phyloP scores from a whole-genome alignment of 495 filamentous ascomycete genomes.

The Penicillium odoratum region DNA sequence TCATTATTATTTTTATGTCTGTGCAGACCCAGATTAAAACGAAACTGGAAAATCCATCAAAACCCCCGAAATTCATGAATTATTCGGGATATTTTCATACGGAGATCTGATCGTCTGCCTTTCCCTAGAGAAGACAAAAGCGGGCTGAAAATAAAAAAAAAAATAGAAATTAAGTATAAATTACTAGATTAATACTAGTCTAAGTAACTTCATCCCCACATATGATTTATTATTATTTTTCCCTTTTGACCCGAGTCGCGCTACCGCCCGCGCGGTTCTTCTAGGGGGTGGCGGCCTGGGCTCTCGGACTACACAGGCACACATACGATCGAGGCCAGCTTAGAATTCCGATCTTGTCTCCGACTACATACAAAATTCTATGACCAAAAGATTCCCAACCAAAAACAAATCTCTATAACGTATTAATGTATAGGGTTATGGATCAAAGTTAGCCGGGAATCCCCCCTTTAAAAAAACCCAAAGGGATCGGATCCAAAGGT shows the following conservation, averaged over 20 bases:
- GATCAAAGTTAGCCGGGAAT: background rate
- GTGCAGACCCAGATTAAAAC: background rate
- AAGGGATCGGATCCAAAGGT: background rate
- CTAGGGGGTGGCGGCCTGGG: slow-evolving; percentile 40
- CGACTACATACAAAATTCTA: background rate
- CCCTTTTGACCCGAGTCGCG: slow-evolving; percentile 25
- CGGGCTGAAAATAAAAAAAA: slow-evolving; percentile 3
- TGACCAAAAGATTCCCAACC: background rate
- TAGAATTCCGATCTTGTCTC: slow-evolving; percentile 13
- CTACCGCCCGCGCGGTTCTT: slow-evolving; percentile 34
- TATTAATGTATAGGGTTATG: background rate
- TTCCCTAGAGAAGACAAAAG: background rate
- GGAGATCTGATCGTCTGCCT: slow-evolving; percentile 12
- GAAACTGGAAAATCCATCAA: background rate
- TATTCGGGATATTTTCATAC: slow-evolving; percentile 2
- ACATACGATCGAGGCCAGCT: slow-evolving; percentile 10
- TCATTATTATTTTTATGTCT: background rate
- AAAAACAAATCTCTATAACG: background rate
- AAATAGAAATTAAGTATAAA: slow-evolving; percentile 14
- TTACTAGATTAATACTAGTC: background rate
- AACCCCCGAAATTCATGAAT: background rate
- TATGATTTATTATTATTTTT: background rate
- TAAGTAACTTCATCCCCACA: slow-evolving; percentile 6
- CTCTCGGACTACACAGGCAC: slow-evolving; percentile 10
- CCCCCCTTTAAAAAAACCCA: background rate